Conservation (phyloP, 176 grass and related monocot species). For the Otatea glauca region DNA sequence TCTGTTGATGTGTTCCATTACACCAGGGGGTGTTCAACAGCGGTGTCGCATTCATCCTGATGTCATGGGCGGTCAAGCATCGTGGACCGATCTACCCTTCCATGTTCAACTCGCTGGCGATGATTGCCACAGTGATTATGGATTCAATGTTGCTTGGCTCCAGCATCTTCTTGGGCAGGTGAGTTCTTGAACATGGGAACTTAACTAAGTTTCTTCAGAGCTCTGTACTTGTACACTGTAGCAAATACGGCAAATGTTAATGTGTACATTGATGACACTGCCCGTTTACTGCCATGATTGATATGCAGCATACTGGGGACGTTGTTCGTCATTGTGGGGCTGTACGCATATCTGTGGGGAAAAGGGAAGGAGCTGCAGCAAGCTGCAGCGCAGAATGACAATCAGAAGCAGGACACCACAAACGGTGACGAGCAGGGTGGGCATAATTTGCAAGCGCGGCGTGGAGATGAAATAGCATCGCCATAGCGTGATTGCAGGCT, state of each 20-base stretch:
- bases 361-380: constrained; percentile 48
- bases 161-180: constrained; percentile 47
- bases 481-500: too few relatives aligned
- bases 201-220: not conserved
- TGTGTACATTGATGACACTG: too few relatives aligned
- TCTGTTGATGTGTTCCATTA: not conserved
- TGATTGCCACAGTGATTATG: constrained; percentile 31
- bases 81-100: constrained; percentile 46
- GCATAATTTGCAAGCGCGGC: not conserved
- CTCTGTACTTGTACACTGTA: not conserved
- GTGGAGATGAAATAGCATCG: too few relatives aligned
- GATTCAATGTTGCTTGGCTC: constrained; percentile 31
- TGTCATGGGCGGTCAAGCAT: constrained; percentile 20
- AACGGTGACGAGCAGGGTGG: not conserved
- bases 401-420: not conserved
- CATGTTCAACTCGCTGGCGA: constrained; percentile 39
- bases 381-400: not conserved
- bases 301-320: constrained; percentile 39
- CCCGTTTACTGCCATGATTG: not conserved
- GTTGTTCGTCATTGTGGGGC: constrained; percentile 28
- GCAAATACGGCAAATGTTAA: not conserved
- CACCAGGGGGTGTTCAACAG: constrained; percentile 35
- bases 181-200: too few relatives aligned
- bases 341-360: constrained; percentile 48
- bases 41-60: constrained; percentile 24